Conservation (phyloP, 176 grass and related monocot species). For the Oryza glaberrima region DNA sequence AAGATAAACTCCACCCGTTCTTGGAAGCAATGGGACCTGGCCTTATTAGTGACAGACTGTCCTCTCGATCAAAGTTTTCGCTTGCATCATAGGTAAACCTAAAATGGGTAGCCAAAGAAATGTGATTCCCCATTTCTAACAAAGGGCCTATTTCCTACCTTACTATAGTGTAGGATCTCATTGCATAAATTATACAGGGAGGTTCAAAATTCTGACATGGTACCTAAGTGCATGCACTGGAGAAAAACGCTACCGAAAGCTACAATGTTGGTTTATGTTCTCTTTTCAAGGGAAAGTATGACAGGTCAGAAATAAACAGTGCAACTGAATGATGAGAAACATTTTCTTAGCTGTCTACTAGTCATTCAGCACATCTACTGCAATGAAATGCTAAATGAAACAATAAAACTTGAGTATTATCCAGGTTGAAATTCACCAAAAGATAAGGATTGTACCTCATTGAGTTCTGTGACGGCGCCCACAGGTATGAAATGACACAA, state of each 20-base stretch:
- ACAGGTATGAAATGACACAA: constrained; percentile 85
- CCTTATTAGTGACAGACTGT: constrained; percentile 84
- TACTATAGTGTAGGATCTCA: neutral
- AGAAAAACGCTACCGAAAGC: constrained; percentile 1
- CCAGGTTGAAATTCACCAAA: constrained; percentile 22
- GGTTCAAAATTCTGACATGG: constrained; percentile 27
- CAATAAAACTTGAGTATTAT: constrained; percentile 30
- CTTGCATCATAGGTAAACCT: constrained; percentile 77
- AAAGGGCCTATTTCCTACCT: neutral
- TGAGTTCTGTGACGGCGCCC: constrained; percentile 95
- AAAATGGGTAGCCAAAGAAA: constrained; percentile 33
- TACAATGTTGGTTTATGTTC: neutral
- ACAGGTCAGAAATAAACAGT: neutral
- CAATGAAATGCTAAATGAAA: neutral
- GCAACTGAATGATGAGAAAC: neutral
- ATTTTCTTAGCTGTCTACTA: neutral
- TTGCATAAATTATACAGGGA: neutral
- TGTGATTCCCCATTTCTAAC: constrained; percentile 29
- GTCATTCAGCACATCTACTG: neutral
- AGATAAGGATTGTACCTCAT: constrained; percentile 61
- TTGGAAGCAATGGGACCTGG: constrained; percentile 73
- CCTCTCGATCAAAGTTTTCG: constrained; percentile 83
- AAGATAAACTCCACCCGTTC: constrained; percentile 54
- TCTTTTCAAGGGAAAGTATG: neutral
- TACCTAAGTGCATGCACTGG: neutral